Evolutionary conservation across 192 early-diverging fungal genomes (phyloP).

Genomic region (Endogone sp.): DNA sequence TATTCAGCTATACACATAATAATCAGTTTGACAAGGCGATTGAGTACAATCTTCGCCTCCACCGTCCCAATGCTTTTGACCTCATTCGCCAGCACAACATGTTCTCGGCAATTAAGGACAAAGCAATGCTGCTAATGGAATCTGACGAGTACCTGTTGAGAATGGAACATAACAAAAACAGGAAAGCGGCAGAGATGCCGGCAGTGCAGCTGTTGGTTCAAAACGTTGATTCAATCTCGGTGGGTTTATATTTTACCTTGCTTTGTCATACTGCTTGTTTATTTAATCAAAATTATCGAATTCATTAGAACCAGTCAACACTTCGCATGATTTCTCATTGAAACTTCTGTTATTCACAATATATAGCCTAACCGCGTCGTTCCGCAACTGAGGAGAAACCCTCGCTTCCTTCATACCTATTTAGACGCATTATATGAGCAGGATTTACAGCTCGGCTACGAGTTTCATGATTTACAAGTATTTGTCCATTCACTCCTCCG

Average conservation of each 20-base stretch:
- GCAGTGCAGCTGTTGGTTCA: constrained; percentile 83
- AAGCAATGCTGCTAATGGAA: constrained; percentile 76
- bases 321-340: too few species aligned
- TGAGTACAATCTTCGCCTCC: constrained; percentile 73
- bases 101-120: constrained; percentile 74
- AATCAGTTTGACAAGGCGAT: constrained; percentile 76
- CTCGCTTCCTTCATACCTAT: constrained; percentile 79
- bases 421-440: constrained; percentile 82
- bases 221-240: constrained; percentile 80
- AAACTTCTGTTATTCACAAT: neutral
- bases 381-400: constrained; percentile 54
- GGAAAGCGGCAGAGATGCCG: constrained; percentile 33
- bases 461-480: constrained; percentile 68
- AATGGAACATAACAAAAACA: constrained; percentile 17
- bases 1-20: constrained; percentile 58
- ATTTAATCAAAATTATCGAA: neutral
- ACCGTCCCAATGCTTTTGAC: constrained; percentile 68
- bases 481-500: neutral
- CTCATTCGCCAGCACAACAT: constrained; percentile 75
- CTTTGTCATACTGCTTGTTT: constrained; percentile 2
- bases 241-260: constrained; percentile 31
- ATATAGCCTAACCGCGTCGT: constrained; percentile 60
- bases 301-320: too few species aligned
- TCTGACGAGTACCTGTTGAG: constrained; percentile 69
- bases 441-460: constrained; percentile 64